Base-by-base conservation (phyloP, 2,329 filamentous ascomycete species). In the Fusarium sp. region DNA sequence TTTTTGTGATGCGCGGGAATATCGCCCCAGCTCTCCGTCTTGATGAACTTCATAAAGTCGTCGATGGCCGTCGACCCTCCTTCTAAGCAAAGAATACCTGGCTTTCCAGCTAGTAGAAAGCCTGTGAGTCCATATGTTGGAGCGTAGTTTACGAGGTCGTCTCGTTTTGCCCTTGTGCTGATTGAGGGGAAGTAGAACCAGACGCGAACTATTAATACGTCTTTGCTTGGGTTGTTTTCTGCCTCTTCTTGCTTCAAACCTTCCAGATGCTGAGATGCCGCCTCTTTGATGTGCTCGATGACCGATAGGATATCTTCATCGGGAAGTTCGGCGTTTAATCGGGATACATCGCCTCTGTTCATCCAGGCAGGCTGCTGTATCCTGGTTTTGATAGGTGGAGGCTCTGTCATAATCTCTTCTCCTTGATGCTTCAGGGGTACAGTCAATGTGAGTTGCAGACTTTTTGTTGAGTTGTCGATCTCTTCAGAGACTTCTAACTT, bases 141-240 rank as follows among this genome's bases (percentile, higher is more conserved):
- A 0, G 84, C 84, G 53, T 84, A 74, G 51, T 78, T 79, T 40
- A 88, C 80, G 38, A 88, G 73, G 61, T 88, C 85, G 62, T 83
- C 79, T 42, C 85, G 78, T 66, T 88, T 88, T 41, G 80, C 79
- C 4, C 85, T 81, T 0, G 85, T 88, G 36, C 81, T 84, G 50
- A 88, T 81, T 1, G 84, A 87, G 0, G 85, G 85, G 60, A 88
- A 87, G 72, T 88, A 88, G 68, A 88, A 88, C 85, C 85, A 88
- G 1, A 83, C 85, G 8, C 85, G 76, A 4, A 84, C 78, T 1
- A 83, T 65, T 0, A 78, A 70, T 0, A 54, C 67, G 5, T 63
- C 58, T 19, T 42, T 7, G 2, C 10, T 31, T 12, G 19, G 19
- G 0, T 25, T 4, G 2, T 39, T 42, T 12, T 10, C 10, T n/a